These are phyloP conservation scores for Cryptococcus deneoformans DNA, from an alignment of 1,284 basidiomycete species.

Conservation along the genomic window DNA sequence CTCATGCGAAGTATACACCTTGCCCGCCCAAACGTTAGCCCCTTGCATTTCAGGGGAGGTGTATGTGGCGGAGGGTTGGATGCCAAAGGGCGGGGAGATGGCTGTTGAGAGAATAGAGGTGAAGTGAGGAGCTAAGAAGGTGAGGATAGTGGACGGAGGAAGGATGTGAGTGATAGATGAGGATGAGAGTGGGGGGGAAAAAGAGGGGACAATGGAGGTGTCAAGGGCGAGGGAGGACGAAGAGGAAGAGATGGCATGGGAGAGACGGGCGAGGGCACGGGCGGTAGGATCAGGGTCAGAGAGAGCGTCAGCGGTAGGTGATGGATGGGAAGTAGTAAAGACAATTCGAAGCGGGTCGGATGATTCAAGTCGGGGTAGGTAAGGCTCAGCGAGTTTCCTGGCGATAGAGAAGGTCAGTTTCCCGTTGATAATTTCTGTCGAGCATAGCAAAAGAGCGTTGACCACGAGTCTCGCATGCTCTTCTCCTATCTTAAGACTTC, in stretches of 20 bases:
- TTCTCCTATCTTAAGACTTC: slow-evolving; percentile 1
- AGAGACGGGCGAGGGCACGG: not conserved
- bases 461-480: slow-evolving; percentile 3
- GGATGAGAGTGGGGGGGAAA: not conserved
- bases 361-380: slow-evolving; percentile 2
- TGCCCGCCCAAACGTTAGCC: slow-evolving; percentile 24
- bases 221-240: not conserved
- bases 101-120: slow-evolving; percentile 15
- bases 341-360: slow-evolving; percentile 10
- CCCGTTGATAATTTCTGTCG: slow-evolving; percentile 7
- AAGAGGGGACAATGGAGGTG: not conserved
- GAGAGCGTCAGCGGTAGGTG: not conserved
- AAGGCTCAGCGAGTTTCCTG: slow-evolving; percentile 10
- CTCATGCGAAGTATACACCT: slow-evolving; percentile 25
- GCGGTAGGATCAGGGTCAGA: not conserved
- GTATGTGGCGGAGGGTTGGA: slow-evolving; percentile 6
- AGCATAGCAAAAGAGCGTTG: slow-evolving; percentile 1
- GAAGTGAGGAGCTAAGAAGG: slow-evolving; percentile 17
- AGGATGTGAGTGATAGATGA: not conserved
- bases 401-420: not conserved
- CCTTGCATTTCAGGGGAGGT: slow-evolving; percentile 15
- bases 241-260: not conserved
- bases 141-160: slow-evolving; percentile 1
- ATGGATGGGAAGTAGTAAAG: not conserved
- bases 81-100: slow-evolving; percentile 18